phyloP scores from a whole-genome alignment of 192 early-diverging fungal genomes.

The Backusella parvicylindrica region DNA sequence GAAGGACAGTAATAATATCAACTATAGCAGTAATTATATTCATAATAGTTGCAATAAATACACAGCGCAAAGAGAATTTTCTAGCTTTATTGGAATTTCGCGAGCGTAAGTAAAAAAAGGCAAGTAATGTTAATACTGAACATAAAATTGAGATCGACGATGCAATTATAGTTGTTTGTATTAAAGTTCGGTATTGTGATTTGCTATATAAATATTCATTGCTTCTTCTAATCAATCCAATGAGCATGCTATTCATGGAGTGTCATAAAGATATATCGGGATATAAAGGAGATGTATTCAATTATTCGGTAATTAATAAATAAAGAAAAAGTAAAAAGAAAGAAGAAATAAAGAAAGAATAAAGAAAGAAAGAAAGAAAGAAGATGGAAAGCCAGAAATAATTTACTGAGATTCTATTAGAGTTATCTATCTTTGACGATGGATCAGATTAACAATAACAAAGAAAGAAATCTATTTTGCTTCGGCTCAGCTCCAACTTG shows the following conservation, averaged over 20 bases:
- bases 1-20: not conserved
- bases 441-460: not conserved
- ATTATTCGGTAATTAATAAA: not conserved
- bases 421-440: not conserved
- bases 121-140: not conserved
- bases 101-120: not conserved
- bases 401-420: not conserved
- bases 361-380: not conserved
- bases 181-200: not conserved
- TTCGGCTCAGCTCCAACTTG: not conserved
- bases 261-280: not conserved
- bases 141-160: not conserved
- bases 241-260: not conserved
- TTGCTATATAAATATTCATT: not conserved
- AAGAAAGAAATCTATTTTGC: not conserved
- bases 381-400: not conserved
- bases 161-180: not conserved
- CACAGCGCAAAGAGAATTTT: not conserved
- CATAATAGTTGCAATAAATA: not conserved
- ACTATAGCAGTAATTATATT: not conserved
- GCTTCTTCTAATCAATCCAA: not conserved
- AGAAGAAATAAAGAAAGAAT: not conserved
- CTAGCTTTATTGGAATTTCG: not conserved
- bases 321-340: not conserved
- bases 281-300: not conserved